Base-by-base conservation (phyloP, 1,284 basidiomycete genomes). In the Pulveroboletus sp. region DNA sequence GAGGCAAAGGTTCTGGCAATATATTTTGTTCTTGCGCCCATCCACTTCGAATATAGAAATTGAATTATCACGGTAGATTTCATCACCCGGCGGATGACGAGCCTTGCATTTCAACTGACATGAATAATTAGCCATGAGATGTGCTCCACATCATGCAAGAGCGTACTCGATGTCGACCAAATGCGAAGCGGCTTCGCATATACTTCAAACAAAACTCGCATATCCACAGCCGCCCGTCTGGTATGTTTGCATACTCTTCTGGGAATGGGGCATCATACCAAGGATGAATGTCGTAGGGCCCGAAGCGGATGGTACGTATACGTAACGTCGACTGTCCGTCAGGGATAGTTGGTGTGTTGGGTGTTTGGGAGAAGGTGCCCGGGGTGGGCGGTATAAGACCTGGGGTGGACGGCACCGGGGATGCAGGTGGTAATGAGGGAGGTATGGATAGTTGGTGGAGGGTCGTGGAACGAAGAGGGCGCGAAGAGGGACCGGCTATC, bases 251-350 rank as follows among this genome's bases (percentile, higher is more conserved):
- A 74, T 98, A 99, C 73, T 99, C 97, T 73, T 99, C 96, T 0
- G 97, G 97, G 72, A 98, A 99, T 2, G 97, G 97, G 12, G 97
- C 96, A 69, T 98, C 94, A 73, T 94, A 99, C 97, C 97, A 99
- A 0, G 96, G 98, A 69, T 96, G 89, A 68, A 99, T 95, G 70
- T 99, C 96, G 70, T 82, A 97, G 39, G 86, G 82, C n/a, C 95
- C 96, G 66, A 99, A 97, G 20, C 95, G 87, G 59, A 99, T 96
- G 52, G 82, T 86, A 54, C 86, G 87, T 77, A 97, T 96, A 58
- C 91, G 84, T 35, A 89, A 77, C 24, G 76, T 73, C 2, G 75
- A 72, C 39, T 77, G 75, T 56, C 74, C 57, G 18, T 71, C 63
- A 59, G 47, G 64, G 54, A 63, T 18, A 38, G 53, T 54, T 35